Conservation (phyloP, 2,329 filamentous ascomycete species). For the Colletotrichum sp. region DNA sequence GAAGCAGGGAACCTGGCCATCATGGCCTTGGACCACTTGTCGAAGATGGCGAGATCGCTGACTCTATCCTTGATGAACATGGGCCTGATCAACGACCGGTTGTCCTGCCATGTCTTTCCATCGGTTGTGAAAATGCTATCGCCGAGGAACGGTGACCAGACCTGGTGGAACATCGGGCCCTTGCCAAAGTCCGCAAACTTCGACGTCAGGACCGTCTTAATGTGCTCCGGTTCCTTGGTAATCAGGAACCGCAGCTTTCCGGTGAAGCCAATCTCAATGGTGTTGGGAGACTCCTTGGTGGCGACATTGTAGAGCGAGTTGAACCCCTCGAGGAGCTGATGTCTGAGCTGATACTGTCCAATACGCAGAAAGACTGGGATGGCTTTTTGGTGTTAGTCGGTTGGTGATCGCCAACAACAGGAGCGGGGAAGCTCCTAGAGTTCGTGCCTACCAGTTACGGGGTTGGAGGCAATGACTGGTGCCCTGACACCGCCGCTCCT, state of each 20-base stretch:
- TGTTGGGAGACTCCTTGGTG: slow-evolving; percentile 36
- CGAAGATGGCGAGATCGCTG: slow-evolving; percentile 60
- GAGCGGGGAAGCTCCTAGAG: not conserved
- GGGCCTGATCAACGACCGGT: slow-evolving; percentile 56
- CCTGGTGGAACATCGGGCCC: slow-evolving; percentile 44
- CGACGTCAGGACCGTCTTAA: slow-evolving; percentile 47
- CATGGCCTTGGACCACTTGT: slow-evolving; percentile 62
- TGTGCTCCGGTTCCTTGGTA: slow-evolving; percentile 59
- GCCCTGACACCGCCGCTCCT: slow-evolving; percentile 18
- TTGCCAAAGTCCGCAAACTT: slow-evolving; percentile 62
- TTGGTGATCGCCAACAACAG: not conserved
- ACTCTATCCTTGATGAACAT: slow-evolving; percentile 56
- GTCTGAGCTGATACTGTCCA: slow-evolving; percentile 12
- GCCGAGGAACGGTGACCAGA: slow-evolving; percentile 54
- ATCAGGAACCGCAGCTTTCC: slow-evolving; percentile 42
- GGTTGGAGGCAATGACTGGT: slow-evolving; percentile 20
- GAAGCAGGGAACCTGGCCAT: slow-evolving; percentile 61
- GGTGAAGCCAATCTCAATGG: slow-evolving; percentile 39
- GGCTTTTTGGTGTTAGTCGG: not conserved
- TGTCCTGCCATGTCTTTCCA: slow-evolving; percentile 58
- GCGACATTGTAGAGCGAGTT: slow-evolving; percentile 30
- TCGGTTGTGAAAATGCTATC: slow-evolving; percentile 62
- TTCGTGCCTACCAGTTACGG: slow-evolving; percentile 12
- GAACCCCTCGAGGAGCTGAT: slow-evolving; percentile 36
- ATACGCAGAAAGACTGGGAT: slow-evolving; percentile 17